Percentiles rank a stretch among this genome's conserved stretches.
Evolutionary conservation across 1,284 basidiomycete genomes (phyloP).

Genomic region (Ustilago trichophora): DNA sequence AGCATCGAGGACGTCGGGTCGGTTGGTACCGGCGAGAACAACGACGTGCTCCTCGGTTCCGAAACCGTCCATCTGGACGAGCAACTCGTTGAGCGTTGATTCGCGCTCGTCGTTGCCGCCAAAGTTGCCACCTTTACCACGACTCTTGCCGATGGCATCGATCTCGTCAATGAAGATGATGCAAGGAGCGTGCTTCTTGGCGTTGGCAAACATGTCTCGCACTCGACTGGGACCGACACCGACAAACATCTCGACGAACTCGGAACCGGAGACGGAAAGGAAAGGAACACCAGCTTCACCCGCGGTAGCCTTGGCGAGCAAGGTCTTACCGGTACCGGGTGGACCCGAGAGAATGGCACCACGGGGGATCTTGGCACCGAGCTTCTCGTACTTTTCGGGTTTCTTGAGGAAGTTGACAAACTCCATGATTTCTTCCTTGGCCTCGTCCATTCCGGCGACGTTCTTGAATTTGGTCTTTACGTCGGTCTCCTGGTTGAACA

Average conservation of each 20-base stretch:
- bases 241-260: conserved; percentile 99
- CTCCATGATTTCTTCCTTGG: conserved; percentile 99
- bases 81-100: conserved; percentile 94
- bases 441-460: conserved; percentile 99
- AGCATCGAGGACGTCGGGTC: conserved; percentile 92
- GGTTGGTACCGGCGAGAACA: conserved; percentile 94
- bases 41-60: conserved; percentile 94
- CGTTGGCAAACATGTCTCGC: conserved; percentile 93
- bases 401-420: conserved; percentile 99
- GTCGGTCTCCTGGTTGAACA: conserved; percentile 97
- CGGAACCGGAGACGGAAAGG: conserved; percentile 96
- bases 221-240: conserved; percentile 98
- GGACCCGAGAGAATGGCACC: conserved; percentile 98
- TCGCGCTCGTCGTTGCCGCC: conserved; percentile 99
- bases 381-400: conserved; percentile 89
- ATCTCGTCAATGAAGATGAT: conserved; percentile 75
- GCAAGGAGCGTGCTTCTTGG: conserved; percentile 96
- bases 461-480: conserved; percentile 93
- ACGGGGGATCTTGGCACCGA: conserved; percentile 98
- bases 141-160: conserved; percentile 95
- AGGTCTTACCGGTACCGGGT: conserved; percentile 97
- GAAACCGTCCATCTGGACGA: conserved; percentile 99
- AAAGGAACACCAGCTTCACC: conserved; percentile 97
- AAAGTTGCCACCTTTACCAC: conserved; percentile 85
- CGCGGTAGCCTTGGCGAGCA: conserved; percentile 97